Evolutionary conservation across 306 rosid species (phyloP).

Genomic region (Begonia peltatifolia): DNA sequence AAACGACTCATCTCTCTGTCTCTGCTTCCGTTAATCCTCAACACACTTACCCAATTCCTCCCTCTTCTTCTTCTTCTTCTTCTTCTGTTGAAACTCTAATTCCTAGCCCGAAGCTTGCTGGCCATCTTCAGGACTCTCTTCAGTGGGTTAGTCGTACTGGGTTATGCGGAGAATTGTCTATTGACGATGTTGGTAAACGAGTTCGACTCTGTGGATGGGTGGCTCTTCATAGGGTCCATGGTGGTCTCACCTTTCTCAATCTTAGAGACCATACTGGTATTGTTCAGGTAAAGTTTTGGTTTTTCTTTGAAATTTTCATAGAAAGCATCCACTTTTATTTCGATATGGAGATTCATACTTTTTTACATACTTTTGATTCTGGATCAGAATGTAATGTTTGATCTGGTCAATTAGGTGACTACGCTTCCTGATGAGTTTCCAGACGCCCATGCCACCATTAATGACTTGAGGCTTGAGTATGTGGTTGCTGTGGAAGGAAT

Average conservation of each 20-base stretch:
- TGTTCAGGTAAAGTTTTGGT: slow-evolving; percentile 39
- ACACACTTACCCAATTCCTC: slow-evolving; percentile 1
- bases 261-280: slow-evolving; percentile 77
- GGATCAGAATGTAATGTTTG: not conserved
- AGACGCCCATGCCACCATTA: slow-evolving; percentile 51
- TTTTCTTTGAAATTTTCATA: not conserved
- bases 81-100: slow-evolving; percentile 21
- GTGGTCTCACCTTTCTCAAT: slow-evolving; percentile 71
- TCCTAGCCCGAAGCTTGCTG: slow-evolving; percentile 17
- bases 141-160: slow-evolving; percentile 57
- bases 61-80: slow-evolving; percentile 6
- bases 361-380: too few species aligned
- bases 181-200: slow-evolving; percentile 43
- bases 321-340: not conserved
- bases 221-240: slow-evolving; percentile 85
- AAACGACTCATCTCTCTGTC: not conserved
- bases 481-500: slow-evolving; percentile 84
- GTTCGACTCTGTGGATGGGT: slow-evolving; percentile 90
- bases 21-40: slow-evolving; percentile 21
- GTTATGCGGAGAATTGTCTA: slow-evolving; percentile 47
- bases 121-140: slow-evolving; percentile 30
- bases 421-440: slow-evolving; percentile 89
- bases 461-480: slow-evolving; percentile 65
- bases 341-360: not conserved
- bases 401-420: slow-evolving; percentile 35